Conservation (phyloP, 495 filamentous ascomycete genomes). For the Penicillium desertorum region DNA sequence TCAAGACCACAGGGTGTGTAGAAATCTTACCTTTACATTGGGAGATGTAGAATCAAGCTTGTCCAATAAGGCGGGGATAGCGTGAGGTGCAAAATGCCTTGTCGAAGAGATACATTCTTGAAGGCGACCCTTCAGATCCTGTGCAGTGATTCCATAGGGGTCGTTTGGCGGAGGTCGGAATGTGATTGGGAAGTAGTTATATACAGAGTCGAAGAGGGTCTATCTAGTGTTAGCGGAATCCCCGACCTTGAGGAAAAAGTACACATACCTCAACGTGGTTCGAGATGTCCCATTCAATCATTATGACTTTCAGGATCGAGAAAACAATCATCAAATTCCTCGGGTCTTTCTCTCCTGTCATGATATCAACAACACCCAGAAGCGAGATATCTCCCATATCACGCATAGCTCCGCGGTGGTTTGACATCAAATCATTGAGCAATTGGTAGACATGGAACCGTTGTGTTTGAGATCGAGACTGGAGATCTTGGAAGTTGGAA, state of each 20-base stretch:
- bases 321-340: slow-evolving; percentile 78
- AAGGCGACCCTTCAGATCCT: slow-evolving; percentile 69
- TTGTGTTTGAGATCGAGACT: slow-evolving; percentile 61
- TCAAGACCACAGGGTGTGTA: not conserved
- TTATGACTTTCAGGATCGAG: slow-evolving; percentile 67
- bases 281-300: slow-evolving; percentile 71
- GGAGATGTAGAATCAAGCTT: slow-evolving; percentile 74
- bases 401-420: slow-evolving; percentile 58
- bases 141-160: slow-evolving; percentile 71
- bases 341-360: slow-evolving; percentile 75
- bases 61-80: slow-evolving; percentile 69
- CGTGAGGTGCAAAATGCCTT: slow-evolving; percentile 63
- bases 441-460: slow-evolving; percentile 64
- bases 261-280: slow-evolving; percentile 58
- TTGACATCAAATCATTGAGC: slow-evolving; percentile 63
- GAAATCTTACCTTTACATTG: slow-evolving; percentile 61
- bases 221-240: slow-evolving; percentile 47
- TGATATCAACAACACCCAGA: slow-evolving; percentile 62
- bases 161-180: slow-evolving; percentile 74
- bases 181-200: slow-evolving; percentile 79
- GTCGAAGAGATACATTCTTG: slow-evolving; percentile 70
- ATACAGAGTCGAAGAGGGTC: slow-evolving; percentile 69
- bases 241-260: slow-evolving; percentile 34
- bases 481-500: slow-evolving; percentile 55
- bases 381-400: slow-evolving; percentile 60